Percentiles rank a stretch among this genome's conserved stretches.
Evolutionary conservation across 2,329 filamentous ascomycete genomes (phyloP).

Genomic region (Colletotrichum kahawae): DNA sequence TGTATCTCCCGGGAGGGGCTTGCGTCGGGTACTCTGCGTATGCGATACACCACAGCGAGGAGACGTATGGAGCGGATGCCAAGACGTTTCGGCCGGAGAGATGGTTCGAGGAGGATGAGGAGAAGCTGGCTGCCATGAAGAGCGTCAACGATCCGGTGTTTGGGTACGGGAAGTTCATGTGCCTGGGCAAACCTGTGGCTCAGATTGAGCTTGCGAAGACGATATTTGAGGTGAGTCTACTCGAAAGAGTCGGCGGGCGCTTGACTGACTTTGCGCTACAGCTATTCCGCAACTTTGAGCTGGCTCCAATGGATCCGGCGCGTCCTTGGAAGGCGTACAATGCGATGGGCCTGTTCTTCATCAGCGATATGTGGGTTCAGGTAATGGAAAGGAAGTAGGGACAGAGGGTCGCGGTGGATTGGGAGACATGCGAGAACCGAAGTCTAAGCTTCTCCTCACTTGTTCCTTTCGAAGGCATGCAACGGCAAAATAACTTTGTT

Average conservation of each 20-base stretch:
- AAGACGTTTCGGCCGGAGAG: slow-evolving; percentile 62
- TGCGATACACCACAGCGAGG: slow-evolving; percentile 62
- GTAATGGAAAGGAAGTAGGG: slow-evolving; percentile 24
- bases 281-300: slow-evolving; percentile 33
- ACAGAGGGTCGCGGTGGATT: too few relatives aligned
- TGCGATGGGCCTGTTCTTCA: slow-evolving; percentile 31
- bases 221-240: slow-evolving; percentile 39
- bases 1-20: slow-evolving; percentile 56
- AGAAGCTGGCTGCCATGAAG: slow-evolving; percentile 5
- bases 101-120: slow-evolving; percentile 51
- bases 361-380: slow-evolving; percentile 38
- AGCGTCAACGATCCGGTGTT: slow-evolving; percentile 15
- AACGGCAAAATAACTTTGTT: neutral
- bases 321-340: slow-evolving; percentile 31
- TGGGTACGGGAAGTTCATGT: slow-evolving; percentile 17
- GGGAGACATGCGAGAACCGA: too few relatives aligned
- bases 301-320: slow-evolving; percentile 29
- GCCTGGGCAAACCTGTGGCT: slow-evolving; percentile 18
- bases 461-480: accelerated
- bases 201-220: slow-evolving; percentile 14
- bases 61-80: slow-evolving; percentile 62
- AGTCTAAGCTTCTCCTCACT: neutral
- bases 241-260: accelerated
- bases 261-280: neutral
- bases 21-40: slow-evolving; percentile 65